Conservation (phyloP, 73 alveolate species). For the Symbiodinium pilosum region DNA sequence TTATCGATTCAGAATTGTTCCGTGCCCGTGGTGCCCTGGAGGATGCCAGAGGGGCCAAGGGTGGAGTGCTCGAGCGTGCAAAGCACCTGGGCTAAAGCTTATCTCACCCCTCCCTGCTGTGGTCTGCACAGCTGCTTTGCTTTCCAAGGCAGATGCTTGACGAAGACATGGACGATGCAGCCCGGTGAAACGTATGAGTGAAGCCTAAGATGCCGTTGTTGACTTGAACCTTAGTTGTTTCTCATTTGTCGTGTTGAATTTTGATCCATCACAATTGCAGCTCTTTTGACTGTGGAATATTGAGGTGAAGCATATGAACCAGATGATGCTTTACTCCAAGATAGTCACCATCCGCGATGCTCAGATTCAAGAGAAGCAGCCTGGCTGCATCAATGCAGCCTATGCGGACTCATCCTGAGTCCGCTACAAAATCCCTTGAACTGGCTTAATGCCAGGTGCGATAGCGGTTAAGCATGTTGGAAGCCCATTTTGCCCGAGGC, state of each 20-base stretch:
- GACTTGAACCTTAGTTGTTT: too few species aligned
- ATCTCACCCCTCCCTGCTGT: not conserved
- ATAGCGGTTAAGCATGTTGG: too few species aligned
- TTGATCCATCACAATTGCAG: not conserved
- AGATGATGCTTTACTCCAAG: slow-evolving; percentile 96
- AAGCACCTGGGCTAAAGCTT: not conserved
- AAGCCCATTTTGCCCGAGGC: slow-evolving; percentile 32
- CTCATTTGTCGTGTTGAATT: too few species aligned
- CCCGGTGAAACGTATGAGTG: too few species aligned
- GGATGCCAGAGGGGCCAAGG: slow-evolving; percentile 93
- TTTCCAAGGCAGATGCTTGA: slow-evolving; percentile 60
- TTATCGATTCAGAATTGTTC: not conserved
- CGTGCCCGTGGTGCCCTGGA: not conserved
- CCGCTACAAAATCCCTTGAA: too few species aligned
- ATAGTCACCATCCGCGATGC: slow-evolving; percentile 96
- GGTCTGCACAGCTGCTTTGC: too few species aligned
- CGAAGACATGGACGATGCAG: slow-evolving; percentile 82
- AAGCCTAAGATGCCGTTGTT: too few species aligned
- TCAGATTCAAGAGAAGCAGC: slow-evolving; percentile 96
- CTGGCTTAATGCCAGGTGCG: too few species aligned
- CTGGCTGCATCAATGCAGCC: not conserved
- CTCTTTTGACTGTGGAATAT: slow-evolving; percentile 94
- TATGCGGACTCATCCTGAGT: too few species aligned
- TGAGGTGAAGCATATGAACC: slow-evolving; percentile 97
- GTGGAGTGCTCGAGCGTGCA: slow-evolving; percentile 81